phyloP scores from a whole-genome alignment of 768 basidiomycete genomes.

The Gelatoporia subvermispora region DNA sequence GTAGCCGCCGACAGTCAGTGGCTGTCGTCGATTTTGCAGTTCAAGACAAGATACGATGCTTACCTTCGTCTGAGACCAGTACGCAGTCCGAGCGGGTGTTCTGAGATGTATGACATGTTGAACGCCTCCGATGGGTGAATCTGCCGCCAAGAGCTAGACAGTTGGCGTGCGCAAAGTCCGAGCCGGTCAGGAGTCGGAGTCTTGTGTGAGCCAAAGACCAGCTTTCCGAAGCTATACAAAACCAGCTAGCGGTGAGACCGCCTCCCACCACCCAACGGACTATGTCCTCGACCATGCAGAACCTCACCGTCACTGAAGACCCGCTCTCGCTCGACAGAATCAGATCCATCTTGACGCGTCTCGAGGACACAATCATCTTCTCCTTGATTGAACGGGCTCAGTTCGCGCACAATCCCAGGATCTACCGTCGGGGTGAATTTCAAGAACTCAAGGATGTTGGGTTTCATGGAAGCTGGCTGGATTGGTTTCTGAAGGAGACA shows the following conservation, averaged over 20 bases:
- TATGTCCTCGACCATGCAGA: slow-evolving; percentile 34
- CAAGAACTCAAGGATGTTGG: slow-evolving; percentile 67
- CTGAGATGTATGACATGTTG: too few relatives aligned
- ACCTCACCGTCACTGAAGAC: slow-evolving; percentile 65
- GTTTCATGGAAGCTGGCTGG: slow-evolving; percentile 87
- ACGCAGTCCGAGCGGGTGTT: too few relatives aligned
- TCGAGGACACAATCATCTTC: slow-evolving; percentile 99
- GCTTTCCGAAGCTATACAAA: too few relatives aligned
- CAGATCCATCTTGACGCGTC: slow-evolving; percentile 75
- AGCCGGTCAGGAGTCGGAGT: too few relatives aligned
- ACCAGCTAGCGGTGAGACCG: too few relatives aligned
- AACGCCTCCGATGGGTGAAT: too few relatives aligned
- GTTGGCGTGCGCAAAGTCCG: too few relatives aligned
- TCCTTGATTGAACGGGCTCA: slow-evolving; percentile 95
- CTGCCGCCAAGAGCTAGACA: too few relatives aligned
- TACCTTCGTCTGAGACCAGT: too few relatives aligned
- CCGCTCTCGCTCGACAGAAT: slow-evolving; percentile 88
- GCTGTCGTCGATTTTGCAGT: too few relatives aligned
- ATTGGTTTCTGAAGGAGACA: slow-evolving; percentile 96
- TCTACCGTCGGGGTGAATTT: slow-evolving; percentile 80
- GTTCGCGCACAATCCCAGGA: slow-evolving; percentile 88
- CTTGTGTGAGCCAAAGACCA: neutral
- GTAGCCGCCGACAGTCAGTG: too few relatives aligned
- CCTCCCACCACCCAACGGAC: neutral
- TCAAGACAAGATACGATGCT: too few relatives aligned